Evolutionary conservation across 2,329 filamentous ascomycete genomes (phyloP).

Genomic region (Metarhizium sp.): DNA sequence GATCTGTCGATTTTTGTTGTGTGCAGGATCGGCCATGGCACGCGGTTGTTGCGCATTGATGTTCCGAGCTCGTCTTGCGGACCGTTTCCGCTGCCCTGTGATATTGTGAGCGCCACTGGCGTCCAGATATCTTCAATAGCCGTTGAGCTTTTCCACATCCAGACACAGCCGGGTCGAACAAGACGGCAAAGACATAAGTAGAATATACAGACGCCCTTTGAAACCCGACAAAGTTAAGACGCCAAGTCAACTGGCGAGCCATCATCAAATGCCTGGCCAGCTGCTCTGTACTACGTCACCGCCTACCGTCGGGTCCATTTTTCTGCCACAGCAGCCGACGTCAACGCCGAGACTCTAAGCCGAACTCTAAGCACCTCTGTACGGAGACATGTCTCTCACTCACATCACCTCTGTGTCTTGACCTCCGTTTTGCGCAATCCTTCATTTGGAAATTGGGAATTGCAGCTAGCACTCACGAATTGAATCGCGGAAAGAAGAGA

Average conservation of each 20-base stretch:
- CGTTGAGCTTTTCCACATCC: no score
- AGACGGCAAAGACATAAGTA: no score
- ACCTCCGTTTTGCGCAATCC: background rate
- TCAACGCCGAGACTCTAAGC: conserved; percentile 2
- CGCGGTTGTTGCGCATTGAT: no score
- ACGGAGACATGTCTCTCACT: background rate
- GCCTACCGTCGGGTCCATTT: conserved; percentile 2
- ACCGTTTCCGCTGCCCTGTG: no score
- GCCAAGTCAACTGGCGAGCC: no score
- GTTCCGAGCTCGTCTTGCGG: no score
- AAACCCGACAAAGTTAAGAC: background rate
- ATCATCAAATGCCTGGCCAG: background rate
- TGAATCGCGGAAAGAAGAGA: background rate
- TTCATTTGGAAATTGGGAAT: background rate
- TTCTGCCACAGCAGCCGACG: conserved; percentile 6
- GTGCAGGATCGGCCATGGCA: no score
- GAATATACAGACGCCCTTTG: no score
- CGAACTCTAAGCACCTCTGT: background rate
- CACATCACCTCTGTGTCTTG: background rate
- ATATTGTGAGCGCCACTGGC: no score
- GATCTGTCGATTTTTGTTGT: no score
- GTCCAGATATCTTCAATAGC: no score
- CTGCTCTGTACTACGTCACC: conserved; percentile 6
- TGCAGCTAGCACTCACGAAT: background rate
- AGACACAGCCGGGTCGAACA: no score